Evolutionary conservation across 2,329 filamentous ascomycete species (phyloP), one percentile per base, ranked within the genome.

Genomic region (Colletotrichum liaoningense): DNA sequence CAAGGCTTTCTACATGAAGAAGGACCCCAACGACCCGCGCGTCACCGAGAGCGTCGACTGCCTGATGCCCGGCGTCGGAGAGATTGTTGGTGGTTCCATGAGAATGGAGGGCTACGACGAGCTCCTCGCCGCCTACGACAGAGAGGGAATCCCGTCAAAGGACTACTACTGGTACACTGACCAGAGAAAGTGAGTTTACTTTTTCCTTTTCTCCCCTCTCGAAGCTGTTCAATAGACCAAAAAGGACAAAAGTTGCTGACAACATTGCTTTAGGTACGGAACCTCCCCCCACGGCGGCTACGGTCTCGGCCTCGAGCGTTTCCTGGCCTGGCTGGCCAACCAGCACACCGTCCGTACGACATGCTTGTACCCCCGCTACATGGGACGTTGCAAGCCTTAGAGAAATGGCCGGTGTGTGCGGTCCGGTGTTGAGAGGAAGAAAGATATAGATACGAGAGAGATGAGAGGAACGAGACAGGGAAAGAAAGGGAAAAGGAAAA

Each of bases 1-100:
- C 89, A 99, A 99, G 89, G 94, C 97, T 1, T 99, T 99, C 84
- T 99, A 99, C 89, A 99, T 99, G 97, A 93, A 95, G 85, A 95
- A 93, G 85, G 97, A 96, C 78, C 87, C 88, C 56, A 84, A 89
- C 35, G 97, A 99, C 81, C 86, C 84, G 35, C 90, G 95, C 30
- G 95, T 98, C 33, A 99, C 97, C 0, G 96, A 99, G 88, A 95
- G 92, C 75, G 96, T 98, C 16, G 97, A 99, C 80, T 87, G 88
- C 63, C 82, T 93, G 76, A 90, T 99, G 95, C 97, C 97, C 12
- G 95, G 95, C 77, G 97, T 99, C 30, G 97, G 97, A 73, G 97
- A 98, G 88, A 98, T 98, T 80, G 95, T 98, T 2, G 96, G 97
- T 75, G 97, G 96, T 5, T 95, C 92, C 78, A 98, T 99, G 96